Base-by-base conservation (phyloP, 371 early-diverging fungal species). In the Saksenaea vasiformis region DNA sequence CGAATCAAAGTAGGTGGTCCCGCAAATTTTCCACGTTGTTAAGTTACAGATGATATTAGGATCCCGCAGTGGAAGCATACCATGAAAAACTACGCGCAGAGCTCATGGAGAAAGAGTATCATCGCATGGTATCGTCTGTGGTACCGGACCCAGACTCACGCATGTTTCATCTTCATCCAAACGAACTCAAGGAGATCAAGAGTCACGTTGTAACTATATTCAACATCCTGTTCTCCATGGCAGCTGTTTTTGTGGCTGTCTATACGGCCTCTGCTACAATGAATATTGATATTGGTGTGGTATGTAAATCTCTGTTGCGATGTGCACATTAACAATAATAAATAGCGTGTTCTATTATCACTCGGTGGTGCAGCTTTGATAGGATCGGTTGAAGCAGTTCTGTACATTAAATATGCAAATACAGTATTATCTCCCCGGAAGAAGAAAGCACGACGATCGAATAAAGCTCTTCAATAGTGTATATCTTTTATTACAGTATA, bases 211-310 rank as follows among this genome's bases (percentile, higher is more conserved):
- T 79, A 3, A 77, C 87, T 14, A 81, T 89, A n/a, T 41, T 85
- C 24, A 91, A 91, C 59, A 86, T 89, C 36, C 53, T 80, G 0
- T 79, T 91, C 51, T 86, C 87, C 14, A 82, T 86, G 74, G 81
- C 69, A 0, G 88, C 89, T 3, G 87, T 87, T 13, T 87, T 85
- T 72, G 78, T 75, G 2, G 87, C 89, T 7, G 79, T 85, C 7
- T 86, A 82, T 61, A 82, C 81, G 59, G 78, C 85, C 35, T 72
- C 84, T 0, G 62, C 78, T 27, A 72, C 84, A 0, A 76, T 91
- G 28, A 69, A 83, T 0, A 22, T 64, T 19, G 91, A 91, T 67
- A 58, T 77, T 62, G 87, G 87, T 5, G 55, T 83, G 74, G 91
- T 90, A 76, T 74, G 76, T 44, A 31, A 28, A 1, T 3, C 34